phyloP scores from a whole-genome alignment of 73 alveolate genomes.

The Paramecium sonneborni region DNA sequence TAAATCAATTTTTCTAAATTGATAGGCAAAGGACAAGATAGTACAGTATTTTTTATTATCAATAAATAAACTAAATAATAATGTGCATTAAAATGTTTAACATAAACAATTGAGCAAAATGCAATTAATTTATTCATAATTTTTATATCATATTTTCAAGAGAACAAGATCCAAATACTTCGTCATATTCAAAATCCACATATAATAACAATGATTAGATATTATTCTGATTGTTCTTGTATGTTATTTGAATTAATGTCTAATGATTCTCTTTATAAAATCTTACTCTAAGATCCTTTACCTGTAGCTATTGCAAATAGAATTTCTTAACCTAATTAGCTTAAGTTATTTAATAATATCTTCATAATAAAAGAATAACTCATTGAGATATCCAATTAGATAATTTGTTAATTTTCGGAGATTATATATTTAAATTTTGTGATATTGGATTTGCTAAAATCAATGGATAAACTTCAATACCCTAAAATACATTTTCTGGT shows the following conservation, averaged over 20 bases:
- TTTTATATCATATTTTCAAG: neutral
- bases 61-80: neutral
- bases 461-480: slow-evolving; percentile 33
- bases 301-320: slow-evolving; percentile 54
- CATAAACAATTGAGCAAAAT: neutral
- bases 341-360: neutral
- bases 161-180: slow-evolving; percentile 48
- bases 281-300: neutral
- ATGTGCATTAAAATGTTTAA: slow-evolving; percentile 14
- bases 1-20: neutral
- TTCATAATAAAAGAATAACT: slow-evolving; percentile 4
- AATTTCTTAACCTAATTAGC: neutral
- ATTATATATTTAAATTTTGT: neutral
- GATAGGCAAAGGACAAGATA: slow-evolving; percentile 32
- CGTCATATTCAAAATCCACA: slow-evolving; percentile 22
- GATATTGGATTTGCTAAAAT: slow-evolving; percentile 46
- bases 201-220: neutral
- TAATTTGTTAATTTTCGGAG: neutral
- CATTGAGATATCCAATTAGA: slow-evolving; percentile 44
- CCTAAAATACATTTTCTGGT: neutral
- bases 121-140: slow-evolving; percentile 45
- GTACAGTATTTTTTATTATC: neutral
- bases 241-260: slow-evolving; percentile 18
- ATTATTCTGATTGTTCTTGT: slow-evolving; percentile 24
- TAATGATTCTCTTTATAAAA: slow-evolving; percentile 5